These are phyloP conservation scores for Sisymbrium irio DNA, from an alignment of 345 rosid genomes.

Conservation along the genomic window DNA sequence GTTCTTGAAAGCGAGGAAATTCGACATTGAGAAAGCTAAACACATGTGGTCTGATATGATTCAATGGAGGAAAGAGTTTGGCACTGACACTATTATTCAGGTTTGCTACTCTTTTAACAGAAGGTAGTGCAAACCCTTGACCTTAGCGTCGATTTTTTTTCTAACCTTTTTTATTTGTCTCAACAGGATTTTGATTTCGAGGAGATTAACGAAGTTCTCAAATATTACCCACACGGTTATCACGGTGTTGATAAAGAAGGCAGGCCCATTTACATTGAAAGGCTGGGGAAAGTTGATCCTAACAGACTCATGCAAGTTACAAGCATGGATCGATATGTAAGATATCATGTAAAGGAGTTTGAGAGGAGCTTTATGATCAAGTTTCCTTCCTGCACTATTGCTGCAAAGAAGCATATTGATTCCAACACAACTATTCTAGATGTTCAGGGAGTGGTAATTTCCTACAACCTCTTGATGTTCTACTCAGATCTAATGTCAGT, in stretches of 20 bases:
- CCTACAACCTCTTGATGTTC: not conserved
- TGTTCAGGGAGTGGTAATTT: constrained; percentile 96
- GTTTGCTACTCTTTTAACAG: constrained; percentile 32
- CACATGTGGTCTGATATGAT: constrained; percentile 99
- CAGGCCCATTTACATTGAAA: constrained; percentile 86
- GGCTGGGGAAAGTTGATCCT: constrained; percentile 90
- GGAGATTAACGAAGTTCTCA: constrained; percentile 76
- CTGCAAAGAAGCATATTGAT: constrained; percentile 97
- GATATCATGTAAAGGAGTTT: constrained; percentile 92
- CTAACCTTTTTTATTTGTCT: constrained; percentile 19
- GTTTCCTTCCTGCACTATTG: constrained; percentile 94
- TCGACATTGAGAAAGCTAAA: constrained; percentile 84
- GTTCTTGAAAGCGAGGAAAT: constrained; percentile 92
- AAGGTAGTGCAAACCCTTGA: constrained; percentile 15
- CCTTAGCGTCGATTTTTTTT: not conserved
- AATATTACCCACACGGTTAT: constrained; percentile 80
- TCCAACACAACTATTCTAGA: constrained; percentile 95
- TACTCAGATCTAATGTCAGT: not conserved
- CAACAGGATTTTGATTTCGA: constrained; percentile 82
- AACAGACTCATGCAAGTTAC: constrained; percentile 92
- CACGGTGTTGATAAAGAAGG: constrained; percentile 99
- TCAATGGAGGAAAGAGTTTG: constrained; percentile 92
- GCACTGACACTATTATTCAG: constrained; percentile 77
- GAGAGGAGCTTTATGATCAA: constrained; percentile 83
- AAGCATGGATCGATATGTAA: constrained; percentile 80